Evolutionary conservation across 352 stramenopile genomes (phyloP), one percentile per base, ranked within the genome.

Genomic region (Paralagenidium karlingii): DNA sequence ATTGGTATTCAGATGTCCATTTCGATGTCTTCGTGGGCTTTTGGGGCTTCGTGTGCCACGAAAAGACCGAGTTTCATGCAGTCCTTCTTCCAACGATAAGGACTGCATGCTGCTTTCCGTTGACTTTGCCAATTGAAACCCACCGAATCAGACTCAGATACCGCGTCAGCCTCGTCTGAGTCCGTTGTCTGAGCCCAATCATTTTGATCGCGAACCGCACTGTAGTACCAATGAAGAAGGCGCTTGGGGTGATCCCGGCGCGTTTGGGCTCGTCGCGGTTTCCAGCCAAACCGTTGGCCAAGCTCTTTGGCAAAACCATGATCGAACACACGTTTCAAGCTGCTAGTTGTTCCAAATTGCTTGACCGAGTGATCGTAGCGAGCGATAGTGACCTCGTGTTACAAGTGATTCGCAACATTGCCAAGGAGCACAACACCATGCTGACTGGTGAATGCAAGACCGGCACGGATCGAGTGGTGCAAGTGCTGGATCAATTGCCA

Each of bases 241-340:
- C 66, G 29, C 48, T 92, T 15, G 79, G 64, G 3, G 70, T 89
- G 39, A 90, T 92, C 50, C 79, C 79, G 9, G 74, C 74, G 34
- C 64, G 70, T 12, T 30, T 84, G 48, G 73, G 59, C 20, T 88
- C 78, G 3, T 66, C 76, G 38, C 69, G 79, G 25, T 88, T 92
- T 54, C 74, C 68, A 8, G 61, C 56, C 22, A 90, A 90, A 56
- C 76, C 79, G 21, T 54, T 92, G 16, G 70, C 54, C 34, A 50
- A 84, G 52, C 70, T 92, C 58, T 81, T 79, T 39, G 76, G 76
- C 7, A 77, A 68, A 49, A 63, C 76, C 0, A 88, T 90, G 76
- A 82, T 90, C 44, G 67, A 87, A 51, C 79, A 88, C 49, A 92
- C 76, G 26, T 85, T 77, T 42, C 58, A 58, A 27, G 76, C 78